Conservation (phyloP, 2,329 filamentous ascomycete genomes). For the Tothia fuscella region DNA sequence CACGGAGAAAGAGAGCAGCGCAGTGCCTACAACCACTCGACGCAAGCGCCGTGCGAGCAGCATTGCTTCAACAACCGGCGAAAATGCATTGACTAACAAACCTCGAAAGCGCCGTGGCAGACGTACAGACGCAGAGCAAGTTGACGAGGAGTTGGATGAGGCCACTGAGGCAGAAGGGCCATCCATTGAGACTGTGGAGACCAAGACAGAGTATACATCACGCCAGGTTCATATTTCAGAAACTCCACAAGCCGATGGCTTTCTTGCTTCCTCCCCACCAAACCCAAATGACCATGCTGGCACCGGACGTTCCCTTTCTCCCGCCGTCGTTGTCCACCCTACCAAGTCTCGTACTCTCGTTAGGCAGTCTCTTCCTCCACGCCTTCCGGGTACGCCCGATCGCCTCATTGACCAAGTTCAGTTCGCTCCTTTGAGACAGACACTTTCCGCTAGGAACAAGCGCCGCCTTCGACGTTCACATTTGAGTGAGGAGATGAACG, state of each 20-base stretch:
- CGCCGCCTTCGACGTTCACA: not conserved
- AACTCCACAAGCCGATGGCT: not conserved
- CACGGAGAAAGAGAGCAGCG: no score
- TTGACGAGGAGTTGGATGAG: not conserved
- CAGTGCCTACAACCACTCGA: no score
- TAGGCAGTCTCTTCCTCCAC: not conserved
- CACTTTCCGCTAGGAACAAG: not conserved
- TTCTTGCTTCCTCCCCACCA: not conserved
- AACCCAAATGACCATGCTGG: not conserved
- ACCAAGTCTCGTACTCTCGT: not conserved
- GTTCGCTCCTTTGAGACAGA: not conserved
- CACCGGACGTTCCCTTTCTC: not conserved
- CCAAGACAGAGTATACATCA: not conserved
- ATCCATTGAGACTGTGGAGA: conserved; percentile 1
- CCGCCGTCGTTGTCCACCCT: not conserved
- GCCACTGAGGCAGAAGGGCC: not conserved
- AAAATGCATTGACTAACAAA: no score
- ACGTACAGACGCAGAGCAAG: not conserved
- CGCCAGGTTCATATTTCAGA: not conserved
- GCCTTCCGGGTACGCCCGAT: not conserved
- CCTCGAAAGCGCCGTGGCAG: not conserved
- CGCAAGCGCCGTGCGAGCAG: conserved; percentile 3
- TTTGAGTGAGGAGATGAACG: conserved; percentile 3
- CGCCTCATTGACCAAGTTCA: not conserved
- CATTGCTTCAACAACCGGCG: not conserved